phyloP scores from a whole-genome alignment of 768 basidiomycete genomes.

The Amanita thiersii region DNA sequence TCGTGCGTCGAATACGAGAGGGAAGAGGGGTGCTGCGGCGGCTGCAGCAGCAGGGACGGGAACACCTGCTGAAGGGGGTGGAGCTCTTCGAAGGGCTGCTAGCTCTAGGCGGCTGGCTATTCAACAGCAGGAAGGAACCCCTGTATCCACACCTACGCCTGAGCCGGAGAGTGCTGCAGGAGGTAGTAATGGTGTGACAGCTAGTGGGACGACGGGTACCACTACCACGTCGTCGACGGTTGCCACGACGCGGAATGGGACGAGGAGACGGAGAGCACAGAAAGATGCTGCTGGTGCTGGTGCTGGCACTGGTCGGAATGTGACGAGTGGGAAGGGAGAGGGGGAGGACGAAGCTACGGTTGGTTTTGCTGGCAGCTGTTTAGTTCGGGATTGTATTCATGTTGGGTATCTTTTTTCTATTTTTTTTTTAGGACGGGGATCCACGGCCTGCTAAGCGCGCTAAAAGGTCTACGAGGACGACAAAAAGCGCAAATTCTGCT shows the following conservation, averaged over 20 bases:
- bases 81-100: no score
- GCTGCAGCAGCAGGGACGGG: conserved; percentile 7
- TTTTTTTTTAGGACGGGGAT: conserved; percentile 20
- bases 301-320: conserved; percentile 16
- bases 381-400: not conserved
- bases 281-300: conserved; percentile 11
- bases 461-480: conserved; percentile 29
- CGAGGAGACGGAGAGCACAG: conserved; percentile 3
- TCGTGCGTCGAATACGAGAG: conserved; percentile 30
- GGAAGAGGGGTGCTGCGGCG: conserved; percentile 25
- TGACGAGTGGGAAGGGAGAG: conserved; percentile 14
- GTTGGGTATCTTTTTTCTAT: not conserved
- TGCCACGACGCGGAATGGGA: conserved; percentile 13
- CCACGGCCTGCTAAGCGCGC: conserved; percentile 29
- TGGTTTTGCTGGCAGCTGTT: conserved; percentile 5
- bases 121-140: conserved; percentile 39
- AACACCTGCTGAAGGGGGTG: not conserved
- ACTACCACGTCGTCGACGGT: conserved; percentile 18
- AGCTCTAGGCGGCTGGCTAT: conserved; percentile 24
- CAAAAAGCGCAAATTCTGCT: conserved; percentile 35
- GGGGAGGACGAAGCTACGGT: conserved; percentile 17
- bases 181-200: conserved; percentile 17
- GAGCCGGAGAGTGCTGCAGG: conserved; percentile 48
- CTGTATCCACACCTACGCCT: conserved; percentile 57
- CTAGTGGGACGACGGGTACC: conserved; percentile 21